A percentile compares a stretch with the other conserved stretches of the same genome.
Conservation (phyloP, 2,329 filamentous ascomycete genomes). For the Aureobasidium sp. region DNA sequence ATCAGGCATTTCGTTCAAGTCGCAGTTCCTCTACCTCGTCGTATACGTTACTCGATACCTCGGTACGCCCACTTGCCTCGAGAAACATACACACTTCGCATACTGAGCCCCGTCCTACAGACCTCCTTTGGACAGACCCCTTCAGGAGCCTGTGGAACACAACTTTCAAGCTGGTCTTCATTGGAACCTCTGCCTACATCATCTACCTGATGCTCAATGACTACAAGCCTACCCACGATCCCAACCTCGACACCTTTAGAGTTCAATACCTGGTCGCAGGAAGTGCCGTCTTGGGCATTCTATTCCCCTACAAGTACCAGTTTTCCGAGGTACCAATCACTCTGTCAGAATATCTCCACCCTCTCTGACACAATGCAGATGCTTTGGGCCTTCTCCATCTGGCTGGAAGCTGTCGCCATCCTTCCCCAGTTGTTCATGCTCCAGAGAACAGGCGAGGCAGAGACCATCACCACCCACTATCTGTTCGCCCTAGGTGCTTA, state of each 20-base stretch:
- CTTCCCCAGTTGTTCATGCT: slow-evolving; percentile 97
- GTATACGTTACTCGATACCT: slow-evolving; percentile 94
- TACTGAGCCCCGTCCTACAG: slow-evolving; percentile 36
- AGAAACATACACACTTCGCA: not conserved
- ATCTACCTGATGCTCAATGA: slow-evolving; percentile 97
- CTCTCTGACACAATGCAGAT: slow-evolving; percentile 42
- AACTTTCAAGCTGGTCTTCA: slow-evolving; percentile 92
- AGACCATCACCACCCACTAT: slow-evolving; percentile 99
- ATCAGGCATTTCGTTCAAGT: slow-evolving; percentile 97
- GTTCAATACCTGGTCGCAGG: slow-evolving; percentile 88
- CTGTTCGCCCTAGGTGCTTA: slow-evolving; percentile 89
- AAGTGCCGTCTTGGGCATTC: slow-evolving; percentile 67
- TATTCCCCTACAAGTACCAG: slow-evolving; percentile 82
- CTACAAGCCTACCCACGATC: slow-evolving; percentile 95
- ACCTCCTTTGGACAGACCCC: slow-evolving; percentile 77
- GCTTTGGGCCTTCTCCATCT: slow-evolving; percentile 95
- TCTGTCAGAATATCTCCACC: not conserved
- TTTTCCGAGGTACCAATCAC: slow-evolving; percentile 47
- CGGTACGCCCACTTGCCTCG: slow-evolving; percentile 19
- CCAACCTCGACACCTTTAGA: slow-evolving; percentile 94
- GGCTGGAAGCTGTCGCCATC: slow-evolving; percentile 95
- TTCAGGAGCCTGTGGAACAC: slow-evolving; percentile 68
- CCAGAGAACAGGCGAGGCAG: slow-evolving; percentile 92
- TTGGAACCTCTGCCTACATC: slow-evolving; percentile 82
- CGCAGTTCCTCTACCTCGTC: slow-evolving; percentile 86